These are phyloP conservation scores for Filobasidium uniguttulatum DNA, from an alignment of 1,284 basidiomycete species.

Conservation along the genomic window DNA sequence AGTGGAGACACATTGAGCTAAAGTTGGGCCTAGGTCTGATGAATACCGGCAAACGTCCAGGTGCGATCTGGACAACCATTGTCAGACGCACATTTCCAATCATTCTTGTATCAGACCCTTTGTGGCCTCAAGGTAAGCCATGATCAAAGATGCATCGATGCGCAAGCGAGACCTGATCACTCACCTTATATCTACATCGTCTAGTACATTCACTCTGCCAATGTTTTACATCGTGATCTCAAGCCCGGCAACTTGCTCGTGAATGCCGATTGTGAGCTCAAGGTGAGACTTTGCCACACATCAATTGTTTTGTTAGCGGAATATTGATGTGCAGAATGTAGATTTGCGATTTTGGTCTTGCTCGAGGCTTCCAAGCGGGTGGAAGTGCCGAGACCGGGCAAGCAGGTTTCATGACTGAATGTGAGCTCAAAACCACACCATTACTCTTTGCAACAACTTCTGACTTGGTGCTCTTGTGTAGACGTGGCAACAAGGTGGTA, in stretches of 20 bases:
- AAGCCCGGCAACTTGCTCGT: slow-evolving; percentile 91
- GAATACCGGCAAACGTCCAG: too few relatives aligned
- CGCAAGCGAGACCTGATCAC: too few relatives aligned
- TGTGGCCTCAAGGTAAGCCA: slow-evolving; percentile 63
- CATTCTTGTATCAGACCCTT: slow-evolving; percentile 96
- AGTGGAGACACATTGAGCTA: slow-evolving; percentile 21
- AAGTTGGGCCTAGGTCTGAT: slow-evolving; percentile 5
- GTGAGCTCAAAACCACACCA: slow-evolving; percentile 30
- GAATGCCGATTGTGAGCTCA: slow-evolving; percentile 94
- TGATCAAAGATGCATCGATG: too few relatives aligned
- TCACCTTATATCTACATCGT: not conserved
- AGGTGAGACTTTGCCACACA: slow-evolving; percentile 35
- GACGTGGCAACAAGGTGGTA: slow-evolving; percentile 93
- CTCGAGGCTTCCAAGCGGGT: slow-evolving; percentile 78
- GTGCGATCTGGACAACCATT: slow-evolving; percentile 95
- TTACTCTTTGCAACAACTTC: too few relatives aligned
- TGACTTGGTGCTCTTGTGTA: slow-evolving; percentile 10
- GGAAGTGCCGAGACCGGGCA: slow-evolving; percentile 55
- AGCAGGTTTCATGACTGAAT: slow-evolving; percentile 99
- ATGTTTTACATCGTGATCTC: slow-evolving; percentile 92
- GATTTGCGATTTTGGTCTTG: slow-evolving; percentile 98
- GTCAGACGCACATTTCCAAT: slow-evolving; percentile 96
- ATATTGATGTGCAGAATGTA: slow-evolving; percentile 22
- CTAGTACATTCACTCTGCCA: slow-evolving; percentile 95
- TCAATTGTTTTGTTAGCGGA: not conserved